Evolutionary conservation across 1,139 yeast genomes (phyloP), one percentile per base, ranked within the genome.

Genomic region (Arxiozyma slooffiae): DNA sequence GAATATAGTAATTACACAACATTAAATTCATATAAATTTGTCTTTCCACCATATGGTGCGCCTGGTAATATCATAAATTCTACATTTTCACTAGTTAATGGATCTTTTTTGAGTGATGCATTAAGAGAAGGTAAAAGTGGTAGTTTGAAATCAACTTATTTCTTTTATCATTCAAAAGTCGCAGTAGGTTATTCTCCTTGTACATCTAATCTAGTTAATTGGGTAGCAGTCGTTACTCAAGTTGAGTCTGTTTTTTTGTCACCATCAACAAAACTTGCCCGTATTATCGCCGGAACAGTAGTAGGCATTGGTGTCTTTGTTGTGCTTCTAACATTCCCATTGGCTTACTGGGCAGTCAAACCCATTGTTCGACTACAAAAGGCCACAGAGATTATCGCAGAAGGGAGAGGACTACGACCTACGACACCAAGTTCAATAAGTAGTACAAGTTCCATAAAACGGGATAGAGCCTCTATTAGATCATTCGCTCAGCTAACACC

Each of bases 221-320:
- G 97, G 97, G 76, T 81, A n/a, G 80, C 90, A 1, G 69, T 82
- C 0, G 80, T 89, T 8, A 83, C 84, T 55, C 95, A 88, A 61
- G 70, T 76, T 1, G 75, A 78, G 55, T 61, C 74, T 0, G 75
- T 69, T 1, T 87, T 88, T 59, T 73, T 80, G 62, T 77, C 73
- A 1, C 94, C 96, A 0, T 77, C 85, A 4, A 67, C 74, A 26
- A 76, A 74, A 54, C 69, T 89, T 46, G 75, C 84, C 4, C 79
- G 79, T 55, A 84, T 87, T 49, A 82, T 87, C 52, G 77, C 84
- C 47, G 95, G 94, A 2, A 82, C 86, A 1, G 88, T 86, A 22
- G 71, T 87, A 41, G 96, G 89, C 1, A 80, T 87, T 36, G 90
- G 95, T 2, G 87, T 74, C 0, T 78, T 85, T 55, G 80, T 89